Evolutionary conservation across 2,329 filamentous ascomycete species (phyloP), one percentile per base, ranked within the genome.

Genomic region (Alternaria alternata): DNA sequence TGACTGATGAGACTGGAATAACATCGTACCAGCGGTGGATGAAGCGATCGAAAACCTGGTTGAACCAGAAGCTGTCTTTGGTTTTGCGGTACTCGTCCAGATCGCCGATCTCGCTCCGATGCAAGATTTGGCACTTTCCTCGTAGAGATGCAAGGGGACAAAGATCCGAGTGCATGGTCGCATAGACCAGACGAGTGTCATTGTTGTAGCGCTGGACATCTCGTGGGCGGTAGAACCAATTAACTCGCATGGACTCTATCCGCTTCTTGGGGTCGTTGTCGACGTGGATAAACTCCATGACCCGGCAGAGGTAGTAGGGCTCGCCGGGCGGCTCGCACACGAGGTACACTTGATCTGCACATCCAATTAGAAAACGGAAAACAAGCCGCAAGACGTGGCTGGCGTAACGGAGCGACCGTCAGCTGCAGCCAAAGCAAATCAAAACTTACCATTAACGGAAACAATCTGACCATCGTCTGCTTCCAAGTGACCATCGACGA

Each of bases 11-110:
- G 14, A 94, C 96, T 1, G 95, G 94, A 63, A 99, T 94, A 55
- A 97, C 91, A 73, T 99, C 95, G 84, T 98, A 98, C 80, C 94
- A 94, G 65, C 96, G 94, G 76, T 97, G 93, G 66, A 99, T 98
- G 81, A 98, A 99, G 60, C 95, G 91, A 81, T 99, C 95, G 79
- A 96, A 98, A 71, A 98, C 88, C 77, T 97, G 96, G 74, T 97
- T 94, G 78, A 92, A 99, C 91, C 94, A 99, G 78, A 99, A 99
- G 69, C 86, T 89, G 80, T 99, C 92, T 70, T 91, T 90, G 26
- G 85, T 87, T 78, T 91, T 94, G 76, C 94, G 91, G 77, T 94
- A 97, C 53, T 89, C 87, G 58, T 96, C 92, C 67, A 97, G 81
- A 74, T 91, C 89, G 36, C 87, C 81, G 62, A 98, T 94, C 77